Base-by-base conservation (phyloP, 257 asterid species). In the Apocynum venetum region DNA sequence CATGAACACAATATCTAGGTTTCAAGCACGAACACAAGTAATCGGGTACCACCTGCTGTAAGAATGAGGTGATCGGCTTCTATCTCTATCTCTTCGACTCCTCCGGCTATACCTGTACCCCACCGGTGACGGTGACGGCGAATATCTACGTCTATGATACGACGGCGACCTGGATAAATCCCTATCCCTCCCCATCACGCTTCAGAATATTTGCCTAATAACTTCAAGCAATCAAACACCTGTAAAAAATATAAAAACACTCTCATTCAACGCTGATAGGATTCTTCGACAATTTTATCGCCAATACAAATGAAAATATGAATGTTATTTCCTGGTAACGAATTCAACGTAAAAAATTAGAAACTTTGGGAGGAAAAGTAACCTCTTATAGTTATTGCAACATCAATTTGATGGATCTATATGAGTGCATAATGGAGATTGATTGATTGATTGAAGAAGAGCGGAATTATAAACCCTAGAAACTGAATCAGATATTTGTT, bases 41-140 rank as follows among this genome's bases (percentile, higher is more conserved):
- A 89, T 87, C 86, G 88, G 94, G 96, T 93, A 96, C 87, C 95
- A 96, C 99, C 99, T 96, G 93, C 93, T 96, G 78, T 82, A 19
- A 68, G 92, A 87, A 89, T 88, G 86, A 83, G 97, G 98, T 79
- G 98, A 91, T 80, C 96, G 90, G 87, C 88, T 93, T 83, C 94
- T 91, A 52, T 93, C 73, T 68, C 98, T 68, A 43, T 68, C 94
- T 78, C 98, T 88, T 85, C 96, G 85, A 87, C 89, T 93, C 84
- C 97, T 91, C 83, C 93, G 95, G 77, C 90, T 88, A 80, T 87
- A 80, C 88, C 93, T 87, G 71, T 79, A 84, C 44, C 75, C 87
- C 82, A 85, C 90, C 83, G 97, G 97, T 65, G 98, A 91, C 78
- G 93, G 98, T 8, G 98, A 91, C 73, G 95, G 98, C 2, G 98